A percentile compares a stretch with the other conserved stretches of the same genome.
Conservation (phyloP, 352 stramenopile genomes). For the Aphanomyces stellatus region DNA sequence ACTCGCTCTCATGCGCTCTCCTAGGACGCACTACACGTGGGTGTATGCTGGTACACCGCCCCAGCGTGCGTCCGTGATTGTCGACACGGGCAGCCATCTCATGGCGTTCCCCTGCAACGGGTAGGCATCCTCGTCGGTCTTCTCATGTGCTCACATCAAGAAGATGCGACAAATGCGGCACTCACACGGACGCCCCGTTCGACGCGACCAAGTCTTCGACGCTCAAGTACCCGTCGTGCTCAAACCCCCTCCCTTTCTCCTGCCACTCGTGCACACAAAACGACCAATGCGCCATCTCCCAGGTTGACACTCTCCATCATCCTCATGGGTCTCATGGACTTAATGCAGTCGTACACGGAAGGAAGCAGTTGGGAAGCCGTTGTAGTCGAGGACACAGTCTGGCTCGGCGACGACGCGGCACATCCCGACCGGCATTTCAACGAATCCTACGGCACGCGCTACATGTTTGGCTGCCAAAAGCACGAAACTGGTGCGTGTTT, state of each 20-base stretch:
- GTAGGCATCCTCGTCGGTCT: background rate
- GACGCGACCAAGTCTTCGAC: conserved; percentile 48
- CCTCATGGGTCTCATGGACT: background rate
- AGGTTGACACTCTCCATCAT: conserved; percentile 21
- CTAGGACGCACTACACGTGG: conserved; percentile 19
- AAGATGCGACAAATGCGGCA: conserved; percentile 53
- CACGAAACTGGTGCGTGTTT: conserved; percentile 40
- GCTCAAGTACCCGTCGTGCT: conserved; percentile 59
- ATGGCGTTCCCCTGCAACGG: conserved; percentile 18
- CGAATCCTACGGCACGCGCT: conserved; percentile 60
- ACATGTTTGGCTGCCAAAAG: conserved; percentile 74
- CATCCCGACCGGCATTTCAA: conserved; percentile 25
- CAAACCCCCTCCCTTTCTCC: conserved; percentile 34
- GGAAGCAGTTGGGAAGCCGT: conserved; percentile 75
- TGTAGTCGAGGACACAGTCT: conserved; percentile 75
- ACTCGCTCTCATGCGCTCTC: background rate
- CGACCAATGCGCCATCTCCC: conserved; percentile 54
- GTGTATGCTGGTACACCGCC: conserved; percentile 13
- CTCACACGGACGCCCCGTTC: conserved; percentile 71
- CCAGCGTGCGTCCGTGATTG: conserved; percentile 19
- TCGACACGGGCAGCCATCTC: conserved; percentile 19
- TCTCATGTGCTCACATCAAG: background rate
- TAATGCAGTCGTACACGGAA: conserved; percentile 66
- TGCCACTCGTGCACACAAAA: conserved; percentile 39
- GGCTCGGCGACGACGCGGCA: conserved; percentile 42